phyloP scores from a whole-genome alignment of 768 basidiomycete genomes.

The Lactifluus rugatus region DNA sequence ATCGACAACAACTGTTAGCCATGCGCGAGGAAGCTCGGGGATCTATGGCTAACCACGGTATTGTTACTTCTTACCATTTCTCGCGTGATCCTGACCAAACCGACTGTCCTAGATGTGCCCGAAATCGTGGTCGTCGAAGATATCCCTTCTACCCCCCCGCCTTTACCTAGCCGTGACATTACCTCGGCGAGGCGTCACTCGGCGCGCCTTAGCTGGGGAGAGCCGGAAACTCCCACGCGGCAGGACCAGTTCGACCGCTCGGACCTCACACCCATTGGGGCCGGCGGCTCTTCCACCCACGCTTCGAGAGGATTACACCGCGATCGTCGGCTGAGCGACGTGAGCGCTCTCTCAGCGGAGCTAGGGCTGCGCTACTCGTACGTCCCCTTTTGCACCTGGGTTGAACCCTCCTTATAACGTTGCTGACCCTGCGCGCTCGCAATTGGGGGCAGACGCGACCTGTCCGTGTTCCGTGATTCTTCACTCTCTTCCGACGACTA shows the following conservation, averaged over 20 bases:
- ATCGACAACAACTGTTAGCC: constrained; percentile 57
- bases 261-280: constrained; percentile 33
- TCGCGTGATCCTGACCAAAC: not conserved
- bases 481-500: constrained; percentile 27
- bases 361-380: constrained; percentile 41
- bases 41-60: constrained; percentile 28
- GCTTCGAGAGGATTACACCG: constrained; percentile 41
- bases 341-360: constrained; percentile 47
- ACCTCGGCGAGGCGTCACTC: constrained; percentile 29
- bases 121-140: constrained; percentile 55
- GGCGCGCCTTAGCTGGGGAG: constrained; percentile 14
- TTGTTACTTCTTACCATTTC: not conserved
- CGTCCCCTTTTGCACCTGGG: constrained; percentile 20
- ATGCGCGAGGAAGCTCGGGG: constrained; percentile 34
- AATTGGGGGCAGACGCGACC: constrained; percentile 23
- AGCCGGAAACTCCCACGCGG: constrained; percentile 29
- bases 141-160: constrained; percentile 40
- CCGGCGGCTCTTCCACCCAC: constrained; percentile 26
- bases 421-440: not conserved
- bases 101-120: constrained; percentile 45
- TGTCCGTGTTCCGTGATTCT: constrained; percentile 21
- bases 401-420: not conserved
- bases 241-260: constrained; percentile 27
- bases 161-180: constrained; percentile 43
- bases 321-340: constrained; percentile 48